These are phyloP conservation scores for Leptodontidium sp. DNA, from an alignment of 2,329 filamentous ascomycete species.

Conservation along the genomic window DNA sequence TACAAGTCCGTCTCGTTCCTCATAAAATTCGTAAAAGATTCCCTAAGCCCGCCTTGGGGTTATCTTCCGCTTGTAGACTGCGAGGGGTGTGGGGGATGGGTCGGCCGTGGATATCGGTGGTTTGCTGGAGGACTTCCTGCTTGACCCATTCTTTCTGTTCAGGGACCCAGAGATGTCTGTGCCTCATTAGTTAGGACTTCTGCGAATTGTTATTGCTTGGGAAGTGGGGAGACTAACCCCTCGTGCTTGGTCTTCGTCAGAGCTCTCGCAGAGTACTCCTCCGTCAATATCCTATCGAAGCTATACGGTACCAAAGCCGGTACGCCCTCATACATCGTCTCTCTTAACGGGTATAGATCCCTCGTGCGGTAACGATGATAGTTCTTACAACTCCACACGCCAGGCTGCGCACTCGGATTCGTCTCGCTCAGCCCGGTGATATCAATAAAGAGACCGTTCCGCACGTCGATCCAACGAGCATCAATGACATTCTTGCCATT, in stretches of 20 bases:
- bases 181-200: slow-evolving; percentile 7
- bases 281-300: slow-evolving; percentile 70
- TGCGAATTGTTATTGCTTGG: neutral
- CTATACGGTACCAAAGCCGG: slow-evolving; percentile 73
- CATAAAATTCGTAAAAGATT: slow-evolving; percentile 37
- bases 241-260: slow-evolving; percentile 67
- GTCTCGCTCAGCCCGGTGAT: slow-evolving; percentile 80
- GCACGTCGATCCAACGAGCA: slow-evolving; percentile 80
- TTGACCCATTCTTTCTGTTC: slow-evolving; percentile 67
- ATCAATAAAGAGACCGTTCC: slow-evolving; percentile 82
- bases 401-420: slow-evolving; percentile 64
- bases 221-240: slow-evolving; percentile 56
- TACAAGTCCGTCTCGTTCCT: neutral
- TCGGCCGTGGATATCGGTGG: slow-evolving; percentile 11
- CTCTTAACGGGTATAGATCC: slow-evolving; percentile 80
- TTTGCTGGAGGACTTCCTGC: slow-evolving; percentile 34
- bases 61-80: slow-evolving; percentile 33
- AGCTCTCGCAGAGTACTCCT: slow-evolving; percentile 71
- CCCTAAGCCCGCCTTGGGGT: slow-evolving; percentile 32
- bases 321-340: slow-evolving; percentile 78
- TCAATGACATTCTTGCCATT: slow-evolving; percentile 83
- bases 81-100: slow-evolving; percentile 38
- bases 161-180: slow-evolving; percentile 67
- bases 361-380: slow-evolving; percentile 72
- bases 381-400: slow-evolving; percentile 83